These are phyloP conservation scores for Sclerospora graminicola DNA, from an alignment of 352 stramenopile species.

Conservation along the genomic window DNA sequence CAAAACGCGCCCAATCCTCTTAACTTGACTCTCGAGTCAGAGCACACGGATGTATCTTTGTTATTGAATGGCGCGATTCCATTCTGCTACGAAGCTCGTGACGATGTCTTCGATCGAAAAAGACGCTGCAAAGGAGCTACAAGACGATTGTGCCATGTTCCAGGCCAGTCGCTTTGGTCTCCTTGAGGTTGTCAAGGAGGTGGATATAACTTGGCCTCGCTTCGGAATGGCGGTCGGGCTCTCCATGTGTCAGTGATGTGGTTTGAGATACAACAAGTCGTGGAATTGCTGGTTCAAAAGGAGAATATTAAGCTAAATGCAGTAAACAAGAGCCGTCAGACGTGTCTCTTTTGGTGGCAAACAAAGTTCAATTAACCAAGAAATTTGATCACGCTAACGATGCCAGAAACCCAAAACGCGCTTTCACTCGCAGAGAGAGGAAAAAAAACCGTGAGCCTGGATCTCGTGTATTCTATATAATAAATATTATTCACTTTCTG, in stretches of 20 bases:
- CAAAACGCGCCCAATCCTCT: conserved; percentile 48
- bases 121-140: conserved; percentile 25
- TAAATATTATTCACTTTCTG: too few species aligned
- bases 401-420: too few species aligned
- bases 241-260: conserved; percentile 74
- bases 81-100: conserved; percentile 56
- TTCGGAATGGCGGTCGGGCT: conserved; percentile 49
- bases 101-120: conserved; percentile 26
- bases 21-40: conserved; percentile 66
- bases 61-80: conserved; percentile 55
- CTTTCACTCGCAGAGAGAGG: too few species aligned
- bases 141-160: conserved; percentile 68
- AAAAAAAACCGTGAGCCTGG: too few species aligned
- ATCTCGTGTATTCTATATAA: too few species aligned
- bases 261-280: conserved; percentile 81
- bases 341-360: conserved; percentile 76
- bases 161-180: conserved; percentile 67
- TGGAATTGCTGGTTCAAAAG: conserved; percentile 46
- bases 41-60: too few species aligned
- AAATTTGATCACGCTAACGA: too few species aligned
- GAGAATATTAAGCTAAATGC: conserved; percentile 54
- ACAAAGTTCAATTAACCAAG: too few species aligned
- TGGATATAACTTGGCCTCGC: conserved; percentile 63
- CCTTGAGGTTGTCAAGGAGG: conserved; percentile 55
- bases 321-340: conserved; percentile 56